Evolutionary conservation across 805 yeast species (phyloP).

Genomic region (Kazachstania martiniae): DNA sequence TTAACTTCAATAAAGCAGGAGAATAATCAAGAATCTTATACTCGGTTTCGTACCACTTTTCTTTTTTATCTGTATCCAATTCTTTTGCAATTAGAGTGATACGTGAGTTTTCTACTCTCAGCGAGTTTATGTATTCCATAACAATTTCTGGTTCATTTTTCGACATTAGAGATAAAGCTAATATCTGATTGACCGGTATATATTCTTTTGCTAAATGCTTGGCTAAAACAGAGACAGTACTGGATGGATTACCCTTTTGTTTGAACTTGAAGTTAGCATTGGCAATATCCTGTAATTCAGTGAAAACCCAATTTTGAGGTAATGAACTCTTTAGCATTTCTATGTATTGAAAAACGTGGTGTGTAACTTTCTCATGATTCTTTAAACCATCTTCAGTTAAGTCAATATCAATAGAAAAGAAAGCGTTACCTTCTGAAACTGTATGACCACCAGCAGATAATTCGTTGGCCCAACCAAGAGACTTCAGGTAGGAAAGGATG

Average conservation of each 20-base stretch:
- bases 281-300: slow-evolving; percentile 64
- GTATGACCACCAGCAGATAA: slow-evolving; percentile 64
- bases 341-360: slow-evolving; percentile 61
- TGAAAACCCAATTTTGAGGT: slow-evolving; percentile 70
- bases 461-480: slow-evolving; percentile 67
- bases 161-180: slow-evolving; percentile 46
- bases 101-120: slow-evolving; percentile 53
- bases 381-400: slow-evolving; percentile 63
- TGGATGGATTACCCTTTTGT: slow-evolving; percentile 64
- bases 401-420: slow-evolving; percentile 62
- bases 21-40: slow-evolving; percentile 43
- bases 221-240: slow-evolving; percentile 63
- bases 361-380: slow-evolving; percentile 51
- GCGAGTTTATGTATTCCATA: slow-evolving; percentile 34
- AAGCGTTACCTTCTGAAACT: slow-evolving; percentile 54
- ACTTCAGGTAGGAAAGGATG: slow-evolving; percentile 55
- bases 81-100: slow-evolving; percentile 43
- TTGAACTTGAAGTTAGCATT: slow-evolving; percentile 64
- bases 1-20: slow-evolving; percentile 25
- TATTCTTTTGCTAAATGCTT: slow-evolving; percentile 43
- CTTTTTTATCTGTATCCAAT: slow-evolving; percentile 42
- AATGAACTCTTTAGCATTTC: slow-evolving; percentile 43
- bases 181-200: slow-evolving; percentile 55
- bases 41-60: slow-evolving; percentile 88
- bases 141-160: slow-evolving; percentile 50